These are phyloP conservation scores for Aspergillus novofumigatus DNA, from an alignment of 2,329 filamentous ascomycete species.

Conservation along the genomic window DNA sequence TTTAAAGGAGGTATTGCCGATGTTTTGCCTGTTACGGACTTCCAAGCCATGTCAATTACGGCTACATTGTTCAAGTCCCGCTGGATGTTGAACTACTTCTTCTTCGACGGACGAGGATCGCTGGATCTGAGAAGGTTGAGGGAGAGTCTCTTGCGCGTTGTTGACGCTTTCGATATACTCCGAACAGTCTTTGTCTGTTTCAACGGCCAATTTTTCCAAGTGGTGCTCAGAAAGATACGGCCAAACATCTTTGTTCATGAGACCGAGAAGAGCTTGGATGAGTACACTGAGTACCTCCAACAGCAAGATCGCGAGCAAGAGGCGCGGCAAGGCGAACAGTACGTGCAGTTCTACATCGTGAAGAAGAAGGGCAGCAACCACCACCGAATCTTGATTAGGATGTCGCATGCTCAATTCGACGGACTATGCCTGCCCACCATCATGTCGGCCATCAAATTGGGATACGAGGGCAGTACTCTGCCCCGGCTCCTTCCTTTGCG, in stretches of 20 bases:
- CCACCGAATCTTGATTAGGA: conserved; percentile 53
- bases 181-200: conserved; percentile 61
- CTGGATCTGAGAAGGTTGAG: conserved; percentile 44
- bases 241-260: conserved; percentile 51
- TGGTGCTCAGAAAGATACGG: conserved; percentile 54
- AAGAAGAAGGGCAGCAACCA: conserved; percentile 37
- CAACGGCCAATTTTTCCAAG: conserved; percentile 50
- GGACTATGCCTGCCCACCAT: conserved; percentile 63
- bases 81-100: conserved; percentile 51
- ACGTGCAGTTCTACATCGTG: conserved; percentile 57
- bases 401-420: conserved; percentile 68
- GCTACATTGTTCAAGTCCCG: conserved; percentile 34
- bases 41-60: conserved; percentile 35
- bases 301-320: conserved; percentile 53
- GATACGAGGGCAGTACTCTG: conserved; percentile 45
- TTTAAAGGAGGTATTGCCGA: conserved; percentile 51
- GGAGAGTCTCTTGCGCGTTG: conserved; percentile 46
- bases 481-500: conserved; percentile 43
- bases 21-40: conserved; percentile 55
- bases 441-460: conserved; percentile 55
- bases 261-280: conserved; percentile 48
- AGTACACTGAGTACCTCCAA: conserved; percentile 53
- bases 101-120: conserved; percentile 50
- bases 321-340: conserved; percentile 57
- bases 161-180: conserved; percentile 60